A percentile compares a stretch with the other conserved stretches of the same genome.
phyloP scores from a whole-genome alignment of 345 rosid species.

The Bruguiera parviflora region DNA sequence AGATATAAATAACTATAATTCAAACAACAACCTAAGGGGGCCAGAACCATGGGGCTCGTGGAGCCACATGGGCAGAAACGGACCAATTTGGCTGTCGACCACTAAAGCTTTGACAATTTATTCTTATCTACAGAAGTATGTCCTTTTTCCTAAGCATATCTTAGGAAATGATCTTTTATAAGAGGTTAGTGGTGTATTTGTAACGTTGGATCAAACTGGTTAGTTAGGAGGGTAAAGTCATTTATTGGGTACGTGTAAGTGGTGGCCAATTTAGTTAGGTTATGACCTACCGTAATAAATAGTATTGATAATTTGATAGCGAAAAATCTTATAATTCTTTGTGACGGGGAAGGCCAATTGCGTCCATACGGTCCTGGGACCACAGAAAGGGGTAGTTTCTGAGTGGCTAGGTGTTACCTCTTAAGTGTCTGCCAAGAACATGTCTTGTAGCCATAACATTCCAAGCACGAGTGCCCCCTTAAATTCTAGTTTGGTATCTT shows the following conservation, averaged over 20 bases:
- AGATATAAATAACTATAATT: neutral
- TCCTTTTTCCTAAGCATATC: neutral
- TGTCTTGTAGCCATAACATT: slow-evolving; percentile 17
- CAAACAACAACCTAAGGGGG: neutral
- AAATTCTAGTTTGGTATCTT: too few relatives aligned
- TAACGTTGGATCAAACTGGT: slow-evolving; percentile 25
- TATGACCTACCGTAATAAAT: slow-evolving; percentile 62
- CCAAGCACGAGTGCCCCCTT: neutral
- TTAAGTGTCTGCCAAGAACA: slow-evolving; percentile 13
- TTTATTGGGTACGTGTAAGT: slow-evolving; percentile 45
- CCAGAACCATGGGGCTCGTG: slow-evolving; percentile 19
- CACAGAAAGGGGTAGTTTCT: slow-evolving; percentile 12
- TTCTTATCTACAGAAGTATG: slow-evolving; percentile 1
- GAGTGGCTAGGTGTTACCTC: slow-evolving; percentile 27
- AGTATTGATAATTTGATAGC: slow-evolving; percentile 38
- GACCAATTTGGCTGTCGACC: slow-evolving; percentile 25
- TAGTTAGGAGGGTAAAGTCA: slow-evolving; percentile 38
- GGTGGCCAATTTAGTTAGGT: slow-evolving; percentile 46
- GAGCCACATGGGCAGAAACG: slow-evolving; percentile 26
- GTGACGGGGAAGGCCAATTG: neutral
- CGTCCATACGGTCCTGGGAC: slow-evolving; percentile 2
- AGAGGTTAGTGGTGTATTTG: neutral
- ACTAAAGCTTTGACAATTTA: slow-evolving; percentile 17
- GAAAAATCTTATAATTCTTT: slow-evolving; percentile 7
- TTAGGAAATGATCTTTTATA: neutral